Base-by-base conservation (phyloP, 495 filamentous ascomycete species). In the Aspergillus leporis region DNA sequence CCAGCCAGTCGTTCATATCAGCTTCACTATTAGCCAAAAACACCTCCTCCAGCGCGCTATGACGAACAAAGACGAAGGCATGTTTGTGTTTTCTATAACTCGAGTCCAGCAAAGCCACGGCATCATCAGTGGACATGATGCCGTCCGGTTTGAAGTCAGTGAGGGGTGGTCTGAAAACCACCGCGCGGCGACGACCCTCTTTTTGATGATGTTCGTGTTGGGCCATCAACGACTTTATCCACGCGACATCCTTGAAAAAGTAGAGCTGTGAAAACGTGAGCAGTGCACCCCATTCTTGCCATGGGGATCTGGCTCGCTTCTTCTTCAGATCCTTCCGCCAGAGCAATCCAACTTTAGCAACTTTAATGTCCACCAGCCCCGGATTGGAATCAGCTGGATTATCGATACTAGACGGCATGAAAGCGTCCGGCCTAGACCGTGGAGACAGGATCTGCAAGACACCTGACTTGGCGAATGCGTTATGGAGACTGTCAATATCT, bases 211-310 rank as follows among this genome's bases (percentile, higher is more conserved):
- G 73, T 23, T 96, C 92, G 60, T 90, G 82, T 66, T 99, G 94
- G 57, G 89, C 83, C 76, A 97, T 90, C 56, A 99, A 73, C 55
- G 79, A 86, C 67, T 94, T 96, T n/a, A 95, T 85, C 94, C 94
- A 98, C 12, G 81, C 77, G 19, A 90, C 86, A 66, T 98, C 97
- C 55, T 89, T 85, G 76, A 99, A 99, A 75, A 99, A 92, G 72
- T 96, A 98, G 45, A 99, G 82, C 65, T 97, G 93, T 14, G 94
- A 93, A 25, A 92, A 88, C 6, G 94, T 99, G 21, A 99, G 81
- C 47, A 99, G 85, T 32, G 92, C 93, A 48, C 94, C 94, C 94
- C 94, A 99, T 77, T 98, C 94, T 63, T 96, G 92, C 94, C 94
- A 99, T 1, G 94, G 95, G 1, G 92, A 97, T 34, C 95, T 83